These are phyloP conservation scores for Cutaneotrichosporon cavernicola DNA, from an alignment of 1,284 basidiomycete species.

Conservation along the genomic window DNA sequence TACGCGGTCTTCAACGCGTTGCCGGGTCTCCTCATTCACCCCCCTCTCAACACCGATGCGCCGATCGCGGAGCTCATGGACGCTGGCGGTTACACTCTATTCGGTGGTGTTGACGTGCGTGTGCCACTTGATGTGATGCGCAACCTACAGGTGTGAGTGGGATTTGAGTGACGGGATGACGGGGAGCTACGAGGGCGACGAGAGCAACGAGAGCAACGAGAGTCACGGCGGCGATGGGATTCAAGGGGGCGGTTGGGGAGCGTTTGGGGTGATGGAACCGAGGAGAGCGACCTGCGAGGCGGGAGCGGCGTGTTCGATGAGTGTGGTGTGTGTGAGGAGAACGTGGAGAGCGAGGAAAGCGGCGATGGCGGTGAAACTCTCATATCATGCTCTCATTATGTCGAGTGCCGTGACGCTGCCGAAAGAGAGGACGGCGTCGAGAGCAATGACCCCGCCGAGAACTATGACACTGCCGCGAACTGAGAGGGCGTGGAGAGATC, in stretches of 20 bases:
- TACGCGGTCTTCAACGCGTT: conserved; percentile 50
- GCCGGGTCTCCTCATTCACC: conserved; percentile 49
- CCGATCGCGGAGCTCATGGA: conserved; percentile 48
- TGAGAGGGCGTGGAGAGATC: background rate
- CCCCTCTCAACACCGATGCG: conserved; percentile 45
- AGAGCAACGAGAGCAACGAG: no score
- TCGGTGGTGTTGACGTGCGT: conserved; percentile 50
- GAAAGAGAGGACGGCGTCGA: no score
- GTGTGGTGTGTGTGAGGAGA: background rate
- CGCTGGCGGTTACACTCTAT: conserved; percentile 48
- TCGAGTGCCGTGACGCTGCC: no score
- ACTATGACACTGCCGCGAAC: background rate
- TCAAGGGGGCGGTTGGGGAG: no score
- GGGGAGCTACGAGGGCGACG: no score
- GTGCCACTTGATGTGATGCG: conserved; percentile 50
- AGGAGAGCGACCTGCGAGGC: background rate
- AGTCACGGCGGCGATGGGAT: no score
- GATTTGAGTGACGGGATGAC: background rate
- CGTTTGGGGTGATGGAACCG: no score
- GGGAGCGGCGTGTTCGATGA: background rate
- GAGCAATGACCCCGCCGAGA: no score
- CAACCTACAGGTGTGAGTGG: conserved; percentile 48
- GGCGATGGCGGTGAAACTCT: no score
- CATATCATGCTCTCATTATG: no score
- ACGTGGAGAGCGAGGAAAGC: background rate